Evolutionary conservation across 2,329 filamentous ascomycete genomes (phyloP), one percentile per base, ranked within the genome.

Genomic region (Helotiales sp.): DNA sequence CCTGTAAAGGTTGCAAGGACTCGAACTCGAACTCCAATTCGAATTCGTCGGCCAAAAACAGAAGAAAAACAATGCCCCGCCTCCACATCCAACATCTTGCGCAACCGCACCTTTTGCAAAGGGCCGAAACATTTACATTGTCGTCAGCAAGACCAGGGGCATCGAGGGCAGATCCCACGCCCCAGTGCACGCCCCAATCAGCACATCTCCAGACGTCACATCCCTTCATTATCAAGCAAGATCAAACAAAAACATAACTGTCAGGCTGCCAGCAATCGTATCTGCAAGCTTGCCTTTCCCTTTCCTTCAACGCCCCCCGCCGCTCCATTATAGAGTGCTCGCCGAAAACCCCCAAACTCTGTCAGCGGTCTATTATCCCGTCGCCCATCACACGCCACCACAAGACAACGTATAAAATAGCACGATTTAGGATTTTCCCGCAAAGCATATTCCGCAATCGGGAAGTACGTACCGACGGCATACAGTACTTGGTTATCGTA

Each of bases 361-460:
- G 1, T 20, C 40, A 45, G 40, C 40, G 1, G 40, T 45, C 22
- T 52, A 52, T 52, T 15, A 30, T 17, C 26, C 49, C 49, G 26
- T 30, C 24, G 28, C 40, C n/a, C n/a, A n/a, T n/a, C n/a, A n/a
- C n/a, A 28, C 24, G 49, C 49, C 49, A 30, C 49, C 26, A 30
- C 30, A 52, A 52, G 49, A 26, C 49, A 50, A 34, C 28, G 11
- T 37, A 11, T 45, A 59, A 15, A n/a, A n/a, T n/a, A n/a, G n/a
- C n/a, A n/a, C n/a, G n/a, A n/a, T n/a, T n/a, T n/a, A n/a, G n/a
- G n/a, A n/a, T 32, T n/a, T 47, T 55, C 17, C 59, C 60, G 63
- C 63, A 68, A 63, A 65, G 28, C 63, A 68, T 63, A 15, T 47
- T 52, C 47, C 54, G 60, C 45, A 17, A 15, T 50, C 47, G 47